Percentiles rank a stretch among this genome's conserved stretches.
Evolutionary conservation across 73 alveolate species (phyloP).

Genomic region (Paramecium caudatum): DNA sequence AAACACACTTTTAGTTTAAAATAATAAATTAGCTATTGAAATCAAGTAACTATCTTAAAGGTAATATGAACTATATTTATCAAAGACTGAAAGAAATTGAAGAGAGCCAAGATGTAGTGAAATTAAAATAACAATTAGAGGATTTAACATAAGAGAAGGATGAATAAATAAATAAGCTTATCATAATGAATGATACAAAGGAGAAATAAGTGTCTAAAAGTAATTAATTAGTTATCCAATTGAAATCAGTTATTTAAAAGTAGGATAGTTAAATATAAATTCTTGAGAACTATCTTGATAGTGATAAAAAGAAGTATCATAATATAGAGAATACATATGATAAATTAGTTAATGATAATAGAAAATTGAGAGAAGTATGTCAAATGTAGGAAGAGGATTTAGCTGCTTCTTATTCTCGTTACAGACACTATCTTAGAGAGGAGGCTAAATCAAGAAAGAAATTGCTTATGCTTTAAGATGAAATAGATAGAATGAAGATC

Average conservation of each 20-base stretch:
- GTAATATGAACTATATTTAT: not conserved
- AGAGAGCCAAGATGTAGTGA: slow-evolving; percentile 12
- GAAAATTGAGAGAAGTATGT: slow-evolving; percentile 52
- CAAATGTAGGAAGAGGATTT: slow-evolving; percentile 71
- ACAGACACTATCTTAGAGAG: slow-evolving; percentile 22
- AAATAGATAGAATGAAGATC: slow-evolving; percentile 69
- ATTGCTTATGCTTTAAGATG: slow-evolving; percentile 43
- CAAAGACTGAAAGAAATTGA: not conserved
- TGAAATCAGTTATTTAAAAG: slow-evolving; percentile 67
- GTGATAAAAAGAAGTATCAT: slow-evolving; percentile 28
- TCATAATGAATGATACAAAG: slow-evolving; percentile 34
- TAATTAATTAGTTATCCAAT: slow-evolving; percentile 15
- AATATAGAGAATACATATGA: slow-evolving; percentile 47
- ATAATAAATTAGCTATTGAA: slow-evolving; percentile 25
- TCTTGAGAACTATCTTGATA: slow-evolving; percentile 44
- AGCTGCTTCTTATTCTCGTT: not conserved
- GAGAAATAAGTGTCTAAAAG: slow-evolving; percentile 62
- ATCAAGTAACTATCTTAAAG: not conserved
- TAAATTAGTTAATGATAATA: not conserved
- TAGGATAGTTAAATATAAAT: slow-evolving; percentile 54
- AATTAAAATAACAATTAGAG: not conserved
- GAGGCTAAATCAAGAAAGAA: slow-evolving; percentile 59
- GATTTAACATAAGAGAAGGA: not conserved
- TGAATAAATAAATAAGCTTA: not conserved
- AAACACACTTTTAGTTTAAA: not conserved